Base-by-base conservation (phyloP, 768 basidiomycete genomes). In the Mycena albidolilacea region DNA sequence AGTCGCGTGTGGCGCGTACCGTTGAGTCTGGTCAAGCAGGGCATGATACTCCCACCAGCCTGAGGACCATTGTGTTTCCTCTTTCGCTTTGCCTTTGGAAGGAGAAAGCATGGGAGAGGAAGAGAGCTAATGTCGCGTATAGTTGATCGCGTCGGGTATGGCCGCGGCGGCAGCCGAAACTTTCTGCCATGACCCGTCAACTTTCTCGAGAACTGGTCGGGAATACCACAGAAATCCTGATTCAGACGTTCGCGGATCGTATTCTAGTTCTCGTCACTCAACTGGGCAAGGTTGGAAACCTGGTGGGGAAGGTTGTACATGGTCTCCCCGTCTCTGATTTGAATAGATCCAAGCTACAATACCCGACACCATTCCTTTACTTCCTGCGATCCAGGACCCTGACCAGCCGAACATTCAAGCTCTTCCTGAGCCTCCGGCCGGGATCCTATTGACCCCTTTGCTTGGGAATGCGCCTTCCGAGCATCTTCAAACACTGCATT, bases 241-340 rank as follows among this genome's bases (percentile, higher is more conserved):
- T 97, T 8, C 96, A 98, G 77, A 84, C 85, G 0, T 99, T 90
- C 79, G 88, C 89, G 65, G 97, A 98, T 82, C 88, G 95, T 35
- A 84, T 90, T 14, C 85, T 99, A 21, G 91, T 98, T n/a, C 85
- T 98, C 30, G 87, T 98, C 65, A 97, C 96, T 1, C 97, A 99
- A 81, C 80, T 95, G 72, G 94, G 95, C 48, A 97, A 96, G 89
- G 92, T 97, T 14, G 97, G 97, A 68, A 91, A 88, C 79, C 80
- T 99, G 84, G 96, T 97, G 79, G n/a, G 67, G 23, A 63, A 81
- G 83, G 77, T 57, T 54, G 17, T 43, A 52, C 52, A 54, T 15
- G 21, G 44, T n/a, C 68, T 70, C 68, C 64, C 41, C 58, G 46
- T 35, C 55, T 74, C 64, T 55, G 19, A 72, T 52, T 46, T 50